These are phyloP conservation scores for Spongospora subterranea DNA, from an alignment of 208 protist genomes.

Conservation along the genomic window DNA sequence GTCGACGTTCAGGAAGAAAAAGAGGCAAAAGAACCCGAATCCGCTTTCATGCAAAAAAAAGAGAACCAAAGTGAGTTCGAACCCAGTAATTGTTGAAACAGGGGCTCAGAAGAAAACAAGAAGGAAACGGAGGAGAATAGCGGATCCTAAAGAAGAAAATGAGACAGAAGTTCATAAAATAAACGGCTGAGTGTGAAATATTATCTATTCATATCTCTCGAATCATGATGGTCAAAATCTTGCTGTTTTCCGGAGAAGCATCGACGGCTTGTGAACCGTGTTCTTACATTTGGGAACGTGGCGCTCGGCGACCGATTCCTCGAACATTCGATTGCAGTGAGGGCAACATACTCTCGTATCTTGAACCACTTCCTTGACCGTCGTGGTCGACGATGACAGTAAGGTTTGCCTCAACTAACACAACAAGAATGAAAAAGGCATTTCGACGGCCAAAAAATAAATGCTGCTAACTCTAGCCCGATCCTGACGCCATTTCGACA, in stretches of 20 bases:
- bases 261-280: background rate
- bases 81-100: background rate
- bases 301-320: background rate
- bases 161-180: no score
- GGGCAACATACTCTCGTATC: background rate
- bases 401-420: background rate
- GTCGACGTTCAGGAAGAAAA: background rate
- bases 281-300: slow-evolving; percentile 35
- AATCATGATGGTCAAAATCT: background rate
- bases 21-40: background rate
- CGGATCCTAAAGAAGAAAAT: background rate
- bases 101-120: background rate
- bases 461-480: background rate
- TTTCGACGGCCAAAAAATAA: background rate
- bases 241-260: background rate
- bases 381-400: background rate
- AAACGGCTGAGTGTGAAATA: background rate
- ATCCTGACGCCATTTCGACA: slow-evolving; percentile 53
- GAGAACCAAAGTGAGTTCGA: background rate
- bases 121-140: background rate
- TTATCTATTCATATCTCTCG: background rate
- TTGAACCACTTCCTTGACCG: background rate
- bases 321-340: slow-evolving; percentile 16
- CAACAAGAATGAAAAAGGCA: background rate
- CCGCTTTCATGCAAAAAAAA: slow-evolving; percentile 47